Evolutionary conservation across 2,329 filamentous ascomycete genomes (phyloP), one percentile per base, ranked within the genome.

Genomic region (Aschersonia sp.): DNA sequence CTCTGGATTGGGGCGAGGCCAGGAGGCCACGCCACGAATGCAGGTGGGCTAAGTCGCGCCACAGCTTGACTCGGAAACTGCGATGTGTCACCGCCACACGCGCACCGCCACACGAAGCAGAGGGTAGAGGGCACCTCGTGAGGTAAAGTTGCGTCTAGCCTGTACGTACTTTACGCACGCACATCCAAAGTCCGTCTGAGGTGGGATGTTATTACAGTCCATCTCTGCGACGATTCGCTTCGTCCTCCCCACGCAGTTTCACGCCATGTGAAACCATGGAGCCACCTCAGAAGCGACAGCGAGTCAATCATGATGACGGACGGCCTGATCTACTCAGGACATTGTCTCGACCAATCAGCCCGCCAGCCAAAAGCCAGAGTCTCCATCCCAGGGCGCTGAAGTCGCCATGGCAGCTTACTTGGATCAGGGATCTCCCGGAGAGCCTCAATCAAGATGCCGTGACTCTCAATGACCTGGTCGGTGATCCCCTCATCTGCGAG

Each of bases 401-500:
- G 2, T 89, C 85, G 1, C 86, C 86, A 0, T 76, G 89, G 54
- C 78, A 79, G 49, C 74, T 92, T 11, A 89, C 83, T 0, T 73
- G 71, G 50, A 81, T 92, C 47, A 70, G 68, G 31, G 82, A 85
- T 55, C 66, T 89, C 0, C 69, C 78, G 2, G 61, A 68, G 2
- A 60, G 65, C 1, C 63, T 66, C 51, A 92, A 94, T 64, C 64
- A 69, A 30, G 84, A 83, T 59, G 71, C 85, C 0, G 63, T 90
- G 35, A 72, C 70, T 1, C 67, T 92, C 8, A 65, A 67, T 5
- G 83, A 87, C 49, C 71, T 94, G 5, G 70, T 94, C 1, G 78
- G 83, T 0, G 79, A 88, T 58, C 83, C 85, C 0, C 68, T 87
- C 52, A 85, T 92, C 47, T 73, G 75, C 40, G 78, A 84, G 57